Base-by-base conservation (phyloP, 306 rosid species). In the Mimosa bimucronata region DNA sequence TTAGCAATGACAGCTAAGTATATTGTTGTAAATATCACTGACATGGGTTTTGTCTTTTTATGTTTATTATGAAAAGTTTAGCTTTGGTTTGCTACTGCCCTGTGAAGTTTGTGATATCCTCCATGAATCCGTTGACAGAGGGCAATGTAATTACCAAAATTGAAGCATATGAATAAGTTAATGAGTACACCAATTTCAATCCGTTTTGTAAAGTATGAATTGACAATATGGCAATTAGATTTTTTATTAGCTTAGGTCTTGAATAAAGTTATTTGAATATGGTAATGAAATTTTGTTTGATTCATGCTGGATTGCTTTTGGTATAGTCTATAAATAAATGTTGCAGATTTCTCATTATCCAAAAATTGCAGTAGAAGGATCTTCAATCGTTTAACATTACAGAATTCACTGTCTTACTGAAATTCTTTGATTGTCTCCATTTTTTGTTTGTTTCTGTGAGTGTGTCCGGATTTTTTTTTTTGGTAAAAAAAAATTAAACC, bases 21-120 rank as follows among this genome's bases (percentile, higher is more conserved):
- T 69, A 50, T 67, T 74, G 13, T 55, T 75, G 57, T 25, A 15
- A 41, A 15, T 7, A 74, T 25, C 28, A 25, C 40, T 40, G 15
- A 14, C 50, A 30, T 58, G 28, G 16, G 19, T 41, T 37, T 69
- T 71, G 19, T 29, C 16, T 58, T 23, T 23, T 23, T 58, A 58
- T 11, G 67, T 61, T 29, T 61, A 13, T 29, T 61, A 13, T 38
- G 1, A 48, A 34, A 46, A 34, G 69, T 40, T 34, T 38, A 48
- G 71, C 67, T 61, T 74, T 83, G 45, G 44, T 67, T 44, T 16
- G 73, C 66, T 69, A 50, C 34, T 81, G 58, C 44, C 31, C 45
- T 2, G 46, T 75, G 55, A 71, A 70, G 41, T 52, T 79, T 75
- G 38, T 14, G 42, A 3, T 53, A 52, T 67, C 76, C 70, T 29